Evolutionary conservation across 2,329 filamentous ascomycete species (phyloP).

Genomic region (Xylaria hypoxylon): DNA sequence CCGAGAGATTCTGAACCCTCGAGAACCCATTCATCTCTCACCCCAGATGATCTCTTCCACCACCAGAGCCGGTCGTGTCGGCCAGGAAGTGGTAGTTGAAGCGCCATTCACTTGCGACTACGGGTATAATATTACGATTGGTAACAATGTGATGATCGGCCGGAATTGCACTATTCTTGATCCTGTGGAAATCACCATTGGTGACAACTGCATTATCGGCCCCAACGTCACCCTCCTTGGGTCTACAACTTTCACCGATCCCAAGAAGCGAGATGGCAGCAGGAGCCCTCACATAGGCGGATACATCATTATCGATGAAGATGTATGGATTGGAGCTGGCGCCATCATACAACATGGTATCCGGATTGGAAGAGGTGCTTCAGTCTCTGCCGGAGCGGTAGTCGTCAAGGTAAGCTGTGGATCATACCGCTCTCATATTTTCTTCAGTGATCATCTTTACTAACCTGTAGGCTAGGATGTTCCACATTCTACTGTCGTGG

Average conservation of each 20-base stretch:
- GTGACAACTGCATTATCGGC: constrained; percentile 80
- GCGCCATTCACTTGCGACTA: constrained; percentile 94
- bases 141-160: constrained; percentile 84
- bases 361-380: constrained; percentile 81
- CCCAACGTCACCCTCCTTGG: constrained; percentile 90
- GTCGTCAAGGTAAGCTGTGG: constrained; percentile 77
- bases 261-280: constrained; percentile 77
- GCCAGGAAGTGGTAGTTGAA: constrained; percentile 82
- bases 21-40: constrained; percentile 67
- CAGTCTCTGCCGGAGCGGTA: constrained; percentile 84
- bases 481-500: constrained; percentile 74
- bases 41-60: constrained; percentile 64
- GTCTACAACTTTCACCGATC: constrained; percentile 77
- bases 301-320: constrained; percentile 82
- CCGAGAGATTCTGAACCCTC: constrained; percentile 76
- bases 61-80: constrained; percentile 71
- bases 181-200: constrained; percentile 84
- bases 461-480: constrained; percentile 62
- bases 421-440: background rate
- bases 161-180: constrained; percentile 89
- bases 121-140: constrained; percentile 92
- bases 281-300: constrained; percentile 78
- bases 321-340: constrained; percentile 85
- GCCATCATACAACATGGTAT: constrained; percentile 83
- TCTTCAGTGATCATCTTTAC: background rate